Evolutionary conservation across 2,329 filamentous ascomycete genomes (phyloP), one percentile per base, ranked within the genome.

Genomic region (Arthroderma uncinatum): DNA sequence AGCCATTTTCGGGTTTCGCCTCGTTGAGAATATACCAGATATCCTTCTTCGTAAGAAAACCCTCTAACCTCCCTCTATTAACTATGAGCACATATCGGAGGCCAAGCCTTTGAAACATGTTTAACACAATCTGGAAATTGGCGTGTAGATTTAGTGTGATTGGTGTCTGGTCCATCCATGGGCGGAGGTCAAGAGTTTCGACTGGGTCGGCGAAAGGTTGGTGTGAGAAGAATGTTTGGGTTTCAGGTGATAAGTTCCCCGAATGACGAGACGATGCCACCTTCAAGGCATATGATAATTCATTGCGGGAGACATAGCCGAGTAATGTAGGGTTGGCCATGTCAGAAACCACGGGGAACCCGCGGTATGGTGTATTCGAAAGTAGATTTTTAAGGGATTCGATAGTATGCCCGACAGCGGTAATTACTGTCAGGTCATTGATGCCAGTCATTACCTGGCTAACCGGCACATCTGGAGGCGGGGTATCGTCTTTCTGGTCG

Each of bases 151-250:
- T 87, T 16, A 97, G 78, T 0, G 93, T 97, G 50, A 98, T 87
- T 0, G 93, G 93, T 0, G 93, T 98, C 71, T 96, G 92, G 71
- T 98, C 93, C 90, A 98, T 96, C 93, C 93, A 98, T 1, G 91
- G 91, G 6, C 92, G 79, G 9, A 98, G 79, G 72, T 98, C 93
- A 39, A 98, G 82, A 0, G 86, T 90, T 14, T 82, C 79, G 19
- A 80, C 77, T 0, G 88, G 86, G 65, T 95, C 89, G 0, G 86
- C 85, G 56, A 92, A 83, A 1, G 87, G 85, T 66, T 91, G 87
- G 67, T 94, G 88, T 0, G 82, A 80, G 73, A 98, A 96, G 72
- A 87, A 90, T 44, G 86, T 85, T 68, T 92, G 87, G 0, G 90
- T 87, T 59, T 86, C 83, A 0, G 79, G 77, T 0, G 84, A 77